These are phyloP conservation scores for Calonectria fujianensis DNA, from an alignment of 2,329 filamentous ascomycete species.

Conservation along the genomic window DNA sequence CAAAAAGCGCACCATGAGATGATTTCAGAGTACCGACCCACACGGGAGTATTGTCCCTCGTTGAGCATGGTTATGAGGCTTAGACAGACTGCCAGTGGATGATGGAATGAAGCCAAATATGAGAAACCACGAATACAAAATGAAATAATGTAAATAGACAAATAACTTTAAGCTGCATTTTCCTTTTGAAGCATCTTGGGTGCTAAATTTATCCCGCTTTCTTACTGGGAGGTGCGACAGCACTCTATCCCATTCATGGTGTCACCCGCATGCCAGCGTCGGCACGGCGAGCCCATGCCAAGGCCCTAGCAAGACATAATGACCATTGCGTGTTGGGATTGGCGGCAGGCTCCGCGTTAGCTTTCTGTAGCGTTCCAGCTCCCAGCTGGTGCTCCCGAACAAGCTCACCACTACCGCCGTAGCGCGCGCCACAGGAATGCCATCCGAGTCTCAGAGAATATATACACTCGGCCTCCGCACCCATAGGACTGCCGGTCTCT, in stretches of 20 bases:
- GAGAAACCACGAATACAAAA: no score
- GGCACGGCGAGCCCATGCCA: not conserved
- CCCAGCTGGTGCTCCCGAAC: not conserved
- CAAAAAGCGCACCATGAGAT: no score
- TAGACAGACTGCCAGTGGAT: no score
- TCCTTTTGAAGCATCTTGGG: not conserved
- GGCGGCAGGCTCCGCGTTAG: not conserved
- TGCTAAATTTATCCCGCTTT: not conserved
- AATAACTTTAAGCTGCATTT: not conserved
- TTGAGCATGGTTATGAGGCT: no score
- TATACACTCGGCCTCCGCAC: not conserved
- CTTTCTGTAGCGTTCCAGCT: conserved; percentile 3
- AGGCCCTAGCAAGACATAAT: conserved; percentile 6
- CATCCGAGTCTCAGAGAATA: not conserved
- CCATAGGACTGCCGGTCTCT: not conserved
- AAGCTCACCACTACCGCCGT: not conserved
- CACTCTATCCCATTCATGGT: not conserved
- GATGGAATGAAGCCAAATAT: no score
- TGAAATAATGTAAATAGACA: no score
- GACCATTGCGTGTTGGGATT: not conserved
- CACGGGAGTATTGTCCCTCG: no score
- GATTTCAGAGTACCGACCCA: no score
- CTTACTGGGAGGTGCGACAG: not conserved
- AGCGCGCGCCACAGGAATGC: not conserved
- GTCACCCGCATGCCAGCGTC: not conserved